Percentiles rank a stretch among this genome's conserved stretches.
Evolutionary conservation across 1,139 yeast genomes (phyloP).

Genomic region (Candida sanyaensis): DNA sequence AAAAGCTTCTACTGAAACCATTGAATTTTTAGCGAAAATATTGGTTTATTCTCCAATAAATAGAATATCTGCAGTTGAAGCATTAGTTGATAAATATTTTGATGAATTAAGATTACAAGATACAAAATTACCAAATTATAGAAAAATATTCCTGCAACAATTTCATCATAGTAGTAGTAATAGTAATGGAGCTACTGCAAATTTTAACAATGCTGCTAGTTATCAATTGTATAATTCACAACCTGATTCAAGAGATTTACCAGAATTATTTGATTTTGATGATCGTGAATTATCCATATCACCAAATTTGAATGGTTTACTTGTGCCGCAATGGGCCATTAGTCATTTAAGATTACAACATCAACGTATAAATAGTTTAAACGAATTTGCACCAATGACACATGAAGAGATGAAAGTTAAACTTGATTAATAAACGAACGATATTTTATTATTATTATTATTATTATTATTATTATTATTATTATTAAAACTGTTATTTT

Average conservation of each 20-base stretch:
- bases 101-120: slow-evolving; percentile 65
- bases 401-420: slow-evolving; percentile 37
- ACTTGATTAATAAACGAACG: slow-evolving; percentile 25
- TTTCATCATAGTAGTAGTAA: slow-evolving; percentile 18
- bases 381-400: slow-evolving; percentile 37
- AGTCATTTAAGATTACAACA: slow-evolving; percentile 27
- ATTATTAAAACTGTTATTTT: not conserved
- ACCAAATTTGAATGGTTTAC: slow-evolving; percentile 33
- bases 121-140: slow-evolving; percentile 56
- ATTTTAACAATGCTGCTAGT: slow-evolving; percentile 28
- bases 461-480: not conserved
- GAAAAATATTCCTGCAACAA: slow-evolving; percentile 48
- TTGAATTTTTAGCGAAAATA: slow-evolving; percentile 58
- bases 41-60: slow-evolving; percentile 77
- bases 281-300: slow-evolving; percentile 47
- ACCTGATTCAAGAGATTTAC: slow-evolving; percentile 45
- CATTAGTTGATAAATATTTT: slow-evolving; percentile 71
- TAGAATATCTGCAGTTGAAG: slow-evolving; percentile 69
- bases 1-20: slow-evolving; percentile 60
- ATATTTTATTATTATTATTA: slow-evolving; percentile 2
- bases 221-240: slow-evolving; percentile 40
- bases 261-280: slow-evolving; percentile 52
- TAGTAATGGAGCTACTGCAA: slow-evolving; percentile 1
- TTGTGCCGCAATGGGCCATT: slow-evolving; percentile 45
- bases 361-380: slow-evolving; percentile 24